Evolutionary conservation across 441 rosid species (phyloP), one percentile per base, ranked within the genome.

Genomic region (Kokia cookei): DNA sequence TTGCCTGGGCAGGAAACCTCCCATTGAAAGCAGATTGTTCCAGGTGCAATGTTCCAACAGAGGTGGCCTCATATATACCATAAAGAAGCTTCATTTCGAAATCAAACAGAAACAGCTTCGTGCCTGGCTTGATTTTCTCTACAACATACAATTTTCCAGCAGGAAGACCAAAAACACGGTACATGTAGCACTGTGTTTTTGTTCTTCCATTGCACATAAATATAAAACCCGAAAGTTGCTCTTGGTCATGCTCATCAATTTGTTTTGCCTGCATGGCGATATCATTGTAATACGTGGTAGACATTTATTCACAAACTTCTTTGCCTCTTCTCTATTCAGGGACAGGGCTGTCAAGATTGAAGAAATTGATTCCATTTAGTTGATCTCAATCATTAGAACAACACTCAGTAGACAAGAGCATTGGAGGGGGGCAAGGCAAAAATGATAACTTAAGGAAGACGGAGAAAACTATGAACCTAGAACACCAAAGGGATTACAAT

Each of bases 81-180:
- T 83, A 86, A 13, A 88, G 87, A 82, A 82, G 86, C 72, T 62
- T 85, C 79, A 79, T 69, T 61, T 84, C 87, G 75, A 83, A 86
- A 79, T 88, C 89, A 72, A 69, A 88, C 4, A 88, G 80, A 71
- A 88, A 86, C 47, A 86, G 88, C 78, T 86, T 88, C 81, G 78
- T 81, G 59, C 89, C 86, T 2, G 84, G 82, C 71, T 63, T 83
- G 22, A 87, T 83, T 60, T 80, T 72, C 73, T 77, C 80, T 72
- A 78, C 84, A 50, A 72, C 37, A 5, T 59, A 66, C 64, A 27
- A 71, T 43, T 81, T 68, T 59, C 79, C 84, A 69, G 32, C 67
- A 1, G 86, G 85, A 24, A 86, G 81, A 60, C 89, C 90, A 45
- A 90, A 82, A 55, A 83, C 86, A 64, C 82, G 86, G 74, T 80